A percentile compares a stretch with the other conserved stretches of the same genome.
These are phyloP conservation scores for Lactifluus hygrophoroides DNA, from an alignment of 768 basidiomycete genomes.

Conservation along the genomic window DNA sequence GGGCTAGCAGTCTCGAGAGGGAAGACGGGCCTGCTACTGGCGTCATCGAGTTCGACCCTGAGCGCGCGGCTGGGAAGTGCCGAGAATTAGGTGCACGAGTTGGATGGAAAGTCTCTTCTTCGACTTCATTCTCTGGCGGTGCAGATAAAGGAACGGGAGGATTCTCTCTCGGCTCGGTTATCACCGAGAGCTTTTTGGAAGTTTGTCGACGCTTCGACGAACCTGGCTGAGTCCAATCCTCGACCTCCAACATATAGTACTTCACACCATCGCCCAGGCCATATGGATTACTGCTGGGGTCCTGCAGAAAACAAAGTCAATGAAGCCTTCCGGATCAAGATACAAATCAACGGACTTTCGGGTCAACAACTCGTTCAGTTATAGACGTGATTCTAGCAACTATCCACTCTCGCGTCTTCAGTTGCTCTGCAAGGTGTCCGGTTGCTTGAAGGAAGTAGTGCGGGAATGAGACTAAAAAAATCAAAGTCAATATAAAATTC, in stretches of 20 bases:
- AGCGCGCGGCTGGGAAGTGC: conserved; percentile 48
- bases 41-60: conserved; percentile 61
- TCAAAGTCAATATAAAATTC: conserved; percentile 22
- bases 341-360: conserved; percentile 43
- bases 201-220: conserved; percentile 50
- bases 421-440: conserved; percentile 77
- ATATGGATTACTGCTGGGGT: conserved; percentile 82
- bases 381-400: conserved; percentile 88
- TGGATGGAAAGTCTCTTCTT: conserved; percentile 61
- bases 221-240: conserved; percentile 81
- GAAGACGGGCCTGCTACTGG: conserved; percentile 70
- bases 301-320: conserved; percentile 35
- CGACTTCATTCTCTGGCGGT: conserved; percentile 62
- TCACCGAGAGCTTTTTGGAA: conserved; percentile 39
- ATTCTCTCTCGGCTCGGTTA: conserved; percentile 31
- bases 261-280: conserved; percentile 82
- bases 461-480: conserved; percentile 77
- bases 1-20: conserved; percentile 69
- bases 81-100: conserved; percentile 61
- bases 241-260: conserved; percentile 89
- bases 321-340: not conserved
- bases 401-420: conserved; percentile 90
- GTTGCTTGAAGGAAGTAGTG: conserved; percentile 94
- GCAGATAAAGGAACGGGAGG: conserved; percentile 44
- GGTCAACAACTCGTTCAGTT: conserved; percentile 75